Conservation (phyloP, 192 early-diverging fungal genomes). For the Spizellomyces sp. region DNA sequence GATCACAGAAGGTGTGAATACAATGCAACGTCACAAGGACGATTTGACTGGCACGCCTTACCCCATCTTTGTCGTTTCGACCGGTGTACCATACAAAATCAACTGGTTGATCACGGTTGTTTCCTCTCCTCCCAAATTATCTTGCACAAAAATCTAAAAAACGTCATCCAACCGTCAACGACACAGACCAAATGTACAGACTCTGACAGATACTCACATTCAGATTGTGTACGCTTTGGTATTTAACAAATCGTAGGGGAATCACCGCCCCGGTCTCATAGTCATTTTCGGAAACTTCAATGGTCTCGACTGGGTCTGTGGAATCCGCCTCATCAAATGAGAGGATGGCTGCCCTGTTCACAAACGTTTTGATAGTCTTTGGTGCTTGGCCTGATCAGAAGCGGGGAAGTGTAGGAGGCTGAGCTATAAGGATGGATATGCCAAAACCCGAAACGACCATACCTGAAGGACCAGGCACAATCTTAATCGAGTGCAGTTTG, state of each 20-base stretch:
- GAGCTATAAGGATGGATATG: too few relatives aligned
- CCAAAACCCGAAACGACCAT: too few relatives aligned
- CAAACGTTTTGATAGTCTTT: conserved; percentile 83
- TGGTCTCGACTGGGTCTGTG: conserved; percentile 72
- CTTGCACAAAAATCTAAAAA: conserved; percentile 72
- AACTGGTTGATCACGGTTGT: conserved; percentile 79
- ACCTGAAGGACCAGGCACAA: conserved; percentile 40
- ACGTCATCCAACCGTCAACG: not conserved
- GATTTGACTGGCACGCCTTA: not conserved
- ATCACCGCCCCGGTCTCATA: conserved; percentile 70
- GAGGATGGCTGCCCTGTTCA: conserved; percentile 73
- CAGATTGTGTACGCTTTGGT: conserved; percentile 83
- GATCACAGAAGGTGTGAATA: too few relatives aligned
- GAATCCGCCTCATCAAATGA: conserved; percentile 88
- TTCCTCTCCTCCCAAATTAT: conserved; percentile 84
- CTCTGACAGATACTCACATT: conserved; percentile 44
- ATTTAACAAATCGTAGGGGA: conserved; percentile 90
- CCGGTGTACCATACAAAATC: conserved; percentile 73
- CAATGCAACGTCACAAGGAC: too few relatives aligned
- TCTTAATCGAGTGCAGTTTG: conserved; percentile 70
- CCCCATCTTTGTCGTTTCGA: conserved; percentile 59
- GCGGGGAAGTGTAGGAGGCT: not conserved
- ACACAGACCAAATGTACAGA: not conserved
- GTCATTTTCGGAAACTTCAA: conserved; percentile 65
- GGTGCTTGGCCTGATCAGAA: conserved; percentile 69